Conservation (phyloP, 2,329 filamentous ascomycete genomes). For the Domatiomyces globalis region DNA sequence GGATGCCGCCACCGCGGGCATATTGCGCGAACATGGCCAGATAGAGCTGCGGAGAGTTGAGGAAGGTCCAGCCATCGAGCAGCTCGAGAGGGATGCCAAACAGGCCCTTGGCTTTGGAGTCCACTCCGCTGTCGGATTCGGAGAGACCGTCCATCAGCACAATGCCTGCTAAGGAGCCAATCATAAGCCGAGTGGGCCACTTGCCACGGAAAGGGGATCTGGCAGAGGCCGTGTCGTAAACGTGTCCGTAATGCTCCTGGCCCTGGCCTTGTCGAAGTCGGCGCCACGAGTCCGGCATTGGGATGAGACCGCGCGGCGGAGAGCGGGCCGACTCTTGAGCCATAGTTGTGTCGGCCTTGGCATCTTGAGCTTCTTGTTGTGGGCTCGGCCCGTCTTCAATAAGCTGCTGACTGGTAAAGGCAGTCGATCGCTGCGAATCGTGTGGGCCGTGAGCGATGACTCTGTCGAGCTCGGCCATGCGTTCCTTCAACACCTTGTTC, state of each 20-base stretch:
- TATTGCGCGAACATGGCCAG: constrained; percentile 15
- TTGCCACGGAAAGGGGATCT: constrained; percentile 35
- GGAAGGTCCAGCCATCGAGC: constrained; percentile 33
- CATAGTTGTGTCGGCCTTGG: constrained; percentile 34
- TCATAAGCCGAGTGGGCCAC: constrained; percentile 64
- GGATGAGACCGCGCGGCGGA: constrained; percentile 30
- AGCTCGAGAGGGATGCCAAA: constrained; percentile 49
- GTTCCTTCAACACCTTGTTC: constrained; percentile 61
- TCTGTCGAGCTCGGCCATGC: constrained; percentile 67
- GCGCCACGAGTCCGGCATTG: constrained; percentile 31
- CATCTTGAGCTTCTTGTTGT: constrained; percentile 15
- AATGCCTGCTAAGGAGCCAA: constrained; percentile 77
- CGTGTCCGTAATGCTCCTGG: constrained; percentile 17
- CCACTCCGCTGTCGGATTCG: constrained; percentile 50
- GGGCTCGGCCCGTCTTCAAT: constrained; percentile 12
- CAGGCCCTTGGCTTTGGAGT: constrained; percentile 52
- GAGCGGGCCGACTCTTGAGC: constrained; percentile 1
- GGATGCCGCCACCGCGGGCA: constrained; percentile 15
- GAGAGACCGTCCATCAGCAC: constrained; percentile 78
- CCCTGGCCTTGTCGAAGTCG: constrained; percentile 26
- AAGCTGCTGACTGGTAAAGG: constrained; percentile 17
- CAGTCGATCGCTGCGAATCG: constrained; percentile 14
- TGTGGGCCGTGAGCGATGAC: constrained; percentile 34
- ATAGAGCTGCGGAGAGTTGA: constrained; percentile 17
- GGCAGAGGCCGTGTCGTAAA: constrained; percentile 26